Conservation (phyloP, 257 asterid species). For the Cinchona pubescens region DNA sequence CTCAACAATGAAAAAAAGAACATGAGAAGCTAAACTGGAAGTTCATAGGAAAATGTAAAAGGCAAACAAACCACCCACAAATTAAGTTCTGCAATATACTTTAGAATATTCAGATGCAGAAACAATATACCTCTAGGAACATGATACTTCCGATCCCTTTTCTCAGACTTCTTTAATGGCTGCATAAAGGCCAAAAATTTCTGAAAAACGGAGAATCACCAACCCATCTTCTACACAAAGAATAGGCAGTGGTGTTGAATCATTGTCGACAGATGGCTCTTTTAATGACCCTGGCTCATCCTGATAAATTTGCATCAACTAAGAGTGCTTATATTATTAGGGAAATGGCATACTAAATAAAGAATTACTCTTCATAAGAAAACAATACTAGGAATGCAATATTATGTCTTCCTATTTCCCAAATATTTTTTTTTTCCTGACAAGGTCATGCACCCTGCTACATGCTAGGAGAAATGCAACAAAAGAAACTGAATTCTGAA, state of each 20-base stretch:
- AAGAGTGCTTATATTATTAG: neutral
- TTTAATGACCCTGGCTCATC: slow-evolving; percentile 51
- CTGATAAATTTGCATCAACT: slow-evolving; percentile 43
- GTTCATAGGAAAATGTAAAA: neutral
- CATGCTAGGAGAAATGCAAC: neutral
- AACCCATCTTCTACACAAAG: slow-evolving; percentile 84
- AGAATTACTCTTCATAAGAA: neutral
- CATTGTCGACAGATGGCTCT: slow-evolving; percentile 43
- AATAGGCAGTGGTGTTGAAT: slow-evolving; percentile 73
- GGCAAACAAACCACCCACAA: neutral
- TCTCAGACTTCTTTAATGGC: slow-evolving; percentile 57
- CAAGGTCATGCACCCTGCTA: neutral
- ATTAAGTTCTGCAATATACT: neutral
- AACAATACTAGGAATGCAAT: neutral
- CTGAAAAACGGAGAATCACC: slow-evolving; percentile 84
- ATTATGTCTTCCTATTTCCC: neutral
- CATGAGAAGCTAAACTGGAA: neutral
- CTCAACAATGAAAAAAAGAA: slow-evolving; percentile 5
- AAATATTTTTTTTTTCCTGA: neutral
- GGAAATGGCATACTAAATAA: neutral
- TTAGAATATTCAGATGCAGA: neutral
- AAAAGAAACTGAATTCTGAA: neutral
- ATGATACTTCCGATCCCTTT: slow-evolving; percentile 58
- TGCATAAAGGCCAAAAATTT: slow-evolving; percentile 81
- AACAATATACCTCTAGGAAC: slow-evolving; percentile 61